phyloP scores from a whole-genome alignment of 257 asterid species.

The Scutellaria baicalensis region DNA sequence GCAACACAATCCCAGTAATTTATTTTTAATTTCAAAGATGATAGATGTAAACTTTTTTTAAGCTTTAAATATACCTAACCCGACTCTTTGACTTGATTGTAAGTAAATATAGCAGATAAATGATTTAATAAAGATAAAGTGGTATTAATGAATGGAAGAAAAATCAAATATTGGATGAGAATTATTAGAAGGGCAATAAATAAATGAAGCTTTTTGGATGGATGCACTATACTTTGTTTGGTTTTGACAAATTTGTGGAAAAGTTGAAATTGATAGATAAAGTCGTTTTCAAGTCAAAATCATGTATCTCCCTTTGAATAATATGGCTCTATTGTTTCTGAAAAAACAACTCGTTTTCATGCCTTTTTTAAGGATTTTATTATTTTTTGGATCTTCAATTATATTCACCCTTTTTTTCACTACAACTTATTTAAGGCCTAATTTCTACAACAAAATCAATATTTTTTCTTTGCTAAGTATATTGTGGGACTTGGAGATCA shows the following conservation, averaged over 20 bases:
- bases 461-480: too few relatives aligned
- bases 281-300: slow-evolving; percentile 29
- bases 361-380: background rate
- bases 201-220: slow-evolving; percentile 13
- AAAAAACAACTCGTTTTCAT: slow-evolving; percentile 9
- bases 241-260: slow-evolving; percentile 13
- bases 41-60: too few relatives aligned
- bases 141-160: background rate
- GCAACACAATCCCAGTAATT: too few relatives aligned
- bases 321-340: background rate
- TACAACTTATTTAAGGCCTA: too few relatives aligned
- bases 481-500: too few relatives aligned
- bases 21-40: background rate
- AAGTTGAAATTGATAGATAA: background rate
- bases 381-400: too few relatives aligned
- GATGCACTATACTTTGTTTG: background rate
- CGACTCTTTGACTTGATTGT: too few relatives aligned
- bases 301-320: slow-evolving; percentile 8
- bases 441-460: too few relatives aligned
- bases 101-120: too few relatives aligned
- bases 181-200: background rate
- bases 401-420: too few relatives aligned
- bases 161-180: background rate
- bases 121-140: background rate
- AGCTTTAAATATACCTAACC: too few relatives aligned